Evolutionary conservation across 2,329 filamentous ascomycete genomes (phyloP).

Genomic region (Tothia fuscella): DNA sequence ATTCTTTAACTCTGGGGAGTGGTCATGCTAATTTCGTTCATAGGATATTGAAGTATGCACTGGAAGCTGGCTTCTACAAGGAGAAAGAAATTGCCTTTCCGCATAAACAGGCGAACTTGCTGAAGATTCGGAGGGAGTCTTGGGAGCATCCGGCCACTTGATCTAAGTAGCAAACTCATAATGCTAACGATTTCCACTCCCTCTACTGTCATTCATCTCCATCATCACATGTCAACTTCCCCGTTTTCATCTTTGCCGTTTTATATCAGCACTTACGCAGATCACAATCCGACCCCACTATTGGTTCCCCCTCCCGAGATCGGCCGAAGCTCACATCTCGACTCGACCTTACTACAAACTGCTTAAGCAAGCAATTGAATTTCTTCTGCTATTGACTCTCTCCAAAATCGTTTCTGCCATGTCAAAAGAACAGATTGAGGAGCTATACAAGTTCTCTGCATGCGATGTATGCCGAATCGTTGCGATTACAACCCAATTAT

Average conservation of each 20-base stretch:
- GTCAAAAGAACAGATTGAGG: constrained; percentile 14
- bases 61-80: constrained; percentile 67
- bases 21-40: background rate
- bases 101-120: constrained; percentile 84
- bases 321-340: background rate
- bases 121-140: constrained; percentile 65
- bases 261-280: no score
- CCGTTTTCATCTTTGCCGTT: no score
- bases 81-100: constrained; percentile 78
- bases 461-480: constrained; percentile 23
- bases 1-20: background rate
- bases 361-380: background rate
- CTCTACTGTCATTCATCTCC: no score
- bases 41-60: constrained; percentile 60
- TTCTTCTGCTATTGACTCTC: no score
- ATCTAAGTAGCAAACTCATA: no score
- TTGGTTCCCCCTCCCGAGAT: no score
- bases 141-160: constrained; percentile 39
- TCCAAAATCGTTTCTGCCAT: no score
- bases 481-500: background rate
- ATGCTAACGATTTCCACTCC: no score
- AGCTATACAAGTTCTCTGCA: constrained; percentile 18
- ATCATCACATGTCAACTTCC: no score
- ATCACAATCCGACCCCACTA: no score
- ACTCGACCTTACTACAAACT: background rate